Conservation (phyloP, 1,284 basidiomycete species). For the Waitea zeae region DNA sequence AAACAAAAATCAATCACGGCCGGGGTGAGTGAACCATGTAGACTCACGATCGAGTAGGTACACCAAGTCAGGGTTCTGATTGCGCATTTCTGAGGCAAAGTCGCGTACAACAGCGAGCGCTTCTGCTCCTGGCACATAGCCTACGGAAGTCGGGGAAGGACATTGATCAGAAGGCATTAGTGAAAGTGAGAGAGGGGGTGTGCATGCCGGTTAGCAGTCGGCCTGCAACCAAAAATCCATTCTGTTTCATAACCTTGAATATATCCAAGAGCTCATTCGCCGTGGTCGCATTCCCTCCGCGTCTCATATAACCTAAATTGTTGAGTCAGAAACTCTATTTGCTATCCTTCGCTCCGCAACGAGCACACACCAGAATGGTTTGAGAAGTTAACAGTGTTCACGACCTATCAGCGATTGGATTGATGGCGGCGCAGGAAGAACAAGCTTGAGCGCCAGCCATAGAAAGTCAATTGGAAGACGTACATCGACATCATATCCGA, state of each 20-base stretch:
- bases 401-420: constrained; percentile 30
- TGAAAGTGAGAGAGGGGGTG: constrained; percentile 1
- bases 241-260: constrained; percentile 49
- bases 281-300: constrained; percentile 58
- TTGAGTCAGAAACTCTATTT: constrained; percentile 1
- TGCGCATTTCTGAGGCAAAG: constrained; percentile 43
- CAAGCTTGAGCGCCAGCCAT: neutral
- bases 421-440: neutral
- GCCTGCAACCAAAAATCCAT: constrained; percentile 45
- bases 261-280: constrained; percentile 51
- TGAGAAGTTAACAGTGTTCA: constrained; percentile 91
- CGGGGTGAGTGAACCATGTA: neutral
- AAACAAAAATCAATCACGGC: neutral
- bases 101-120: constrained; percentile 53
- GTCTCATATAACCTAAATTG: constrained; percentile 54
- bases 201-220: constrained; percentile 54
- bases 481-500: constrained; percentile 96
- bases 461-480: constrained; percentile 16
- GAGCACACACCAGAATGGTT: constrained; percentile 75
- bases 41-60: constrained; percentile 84
- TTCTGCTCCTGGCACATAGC: constrained; percentile 81
- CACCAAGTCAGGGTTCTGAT: constrained; percentile 39
- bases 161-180: too few species aligned
- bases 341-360: neutral
- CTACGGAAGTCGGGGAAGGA: constrained; percentile 16